Evolutionary conservation across 2,329 filamentous ascomycete species (phyloP).

Genomic region (Penicillium nordicum): DNA sequence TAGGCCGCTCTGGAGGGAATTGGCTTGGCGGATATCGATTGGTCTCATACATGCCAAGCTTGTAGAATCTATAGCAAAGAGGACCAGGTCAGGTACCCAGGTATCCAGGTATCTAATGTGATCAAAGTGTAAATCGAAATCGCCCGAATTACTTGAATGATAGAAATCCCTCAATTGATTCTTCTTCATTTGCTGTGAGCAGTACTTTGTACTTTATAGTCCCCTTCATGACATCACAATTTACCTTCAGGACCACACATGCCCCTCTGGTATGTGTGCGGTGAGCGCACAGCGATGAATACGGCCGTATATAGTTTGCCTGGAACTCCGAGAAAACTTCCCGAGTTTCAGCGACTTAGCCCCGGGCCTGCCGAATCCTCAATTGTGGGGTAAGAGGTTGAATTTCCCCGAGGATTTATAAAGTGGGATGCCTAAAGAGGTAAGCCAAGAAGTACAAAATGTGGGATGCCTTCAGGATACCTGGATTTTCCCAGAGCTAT

Average conservation of each 20-base stretch:
- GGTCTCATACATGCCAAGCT: no score
- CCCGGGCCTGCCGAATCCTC: not conserved
- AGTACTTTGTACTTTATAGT: not conserved
- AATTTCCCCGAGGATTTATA: constrained; percentile 15
- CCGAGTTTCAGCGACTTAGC: constrained; percentile 8
- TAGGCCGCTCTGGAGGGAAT: no score
- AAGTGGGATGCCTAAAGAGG: not conserved
- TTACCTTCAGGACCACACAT: not conserved
- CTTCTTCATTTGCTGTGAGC: not conserved
- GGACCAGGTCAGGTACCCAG: no score
- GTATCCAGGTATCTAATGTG: no score
- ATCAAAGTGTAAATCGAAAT: not conserved
- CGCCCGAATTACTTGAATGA: not conserved
- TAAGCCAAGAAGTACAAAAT: not conserved
- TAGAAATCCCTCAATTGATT: not conserved
- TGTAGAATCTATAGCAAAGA: no score
- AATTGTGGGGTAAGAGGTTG: not conserved
- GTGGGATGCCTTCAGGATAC: not conserved
- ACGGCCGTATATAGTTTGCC: not conserved
- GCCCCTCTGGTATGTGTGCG: not conserved
- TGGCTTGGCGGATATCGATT: no score
- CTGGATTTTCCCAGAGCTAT: not conserved
- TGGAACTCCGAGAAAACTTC: constrained; percentile 1
- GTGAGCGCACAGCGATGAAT: not conserved
- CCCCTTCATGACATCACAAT: not conserved